These are phyloP conservation scores for Coemansia sp. DNA, from an alignment of 192 early-diverging fungal species.

Conservation along the genomic window DNA sequence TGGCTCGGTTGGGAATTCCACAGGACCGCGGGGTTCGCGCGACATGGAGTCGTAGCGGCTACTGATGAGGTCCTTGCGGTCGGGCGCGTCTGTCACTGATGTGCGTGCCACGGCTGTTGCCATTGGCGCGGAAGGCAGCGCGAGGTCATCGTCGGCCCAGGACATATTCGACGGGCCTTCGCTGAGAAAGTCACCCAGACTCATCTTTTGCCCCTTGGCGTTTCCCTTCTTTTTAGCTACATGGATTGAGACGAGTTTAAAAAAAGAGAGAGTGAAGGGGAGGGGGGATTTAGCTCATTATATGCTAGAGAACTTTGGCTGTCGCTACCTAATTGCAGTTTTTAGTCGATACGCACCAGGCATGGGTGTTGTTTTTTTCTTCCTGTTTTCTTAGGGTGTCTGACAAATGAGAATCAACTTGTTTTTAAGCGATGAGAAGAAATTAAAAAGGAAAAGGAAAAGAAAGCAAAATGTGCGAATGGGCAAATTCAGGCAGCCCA, in stretches of 20 bases:
- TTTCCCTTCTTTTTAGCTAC: slow-evolving; percentile 79
- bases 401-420: neutral
- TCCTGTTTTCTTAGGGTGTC: neutral
- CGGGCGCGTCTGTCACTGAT: slow-evolving; percentile 34
- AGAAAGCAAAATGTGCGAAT: neutral
- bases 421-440: too few species aligned
- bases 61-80: slow-evolving; percentile 20
- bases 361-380: neutral
- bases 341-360: neutral
- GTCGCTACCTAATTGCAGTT: too few species aligned
- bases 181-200: slow-evolving; percentile 75
- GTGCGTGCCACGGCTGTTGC: slow-evolving; percentile 16
- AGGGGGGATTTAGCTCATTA: too few species aligned
- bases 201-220: slow-evolving; percentile 70
- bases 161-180: slow-evolving; percentile 31
- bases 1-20: slow-evolving; percentile 77
- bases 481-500: too few species aligned
- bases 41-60: slow-evolving; percentile 9
- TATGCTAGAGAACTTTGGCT: too few species aligned
- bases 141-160: slow-evolving; percentile 94
- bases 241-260: neutral
- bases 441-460: neutral
- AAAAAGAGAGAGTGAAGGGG: too few species aligned
- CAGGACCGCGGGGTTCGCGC: slow-evolving; percentile 44
- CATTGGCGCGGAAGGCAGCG: slow-evolving; percentile 81